These are phyloP conservation scores for Xanthoconium stramineum DNA, from an alignment of 768 basidiomycete species.

Conservation along the genomic window DNA sequence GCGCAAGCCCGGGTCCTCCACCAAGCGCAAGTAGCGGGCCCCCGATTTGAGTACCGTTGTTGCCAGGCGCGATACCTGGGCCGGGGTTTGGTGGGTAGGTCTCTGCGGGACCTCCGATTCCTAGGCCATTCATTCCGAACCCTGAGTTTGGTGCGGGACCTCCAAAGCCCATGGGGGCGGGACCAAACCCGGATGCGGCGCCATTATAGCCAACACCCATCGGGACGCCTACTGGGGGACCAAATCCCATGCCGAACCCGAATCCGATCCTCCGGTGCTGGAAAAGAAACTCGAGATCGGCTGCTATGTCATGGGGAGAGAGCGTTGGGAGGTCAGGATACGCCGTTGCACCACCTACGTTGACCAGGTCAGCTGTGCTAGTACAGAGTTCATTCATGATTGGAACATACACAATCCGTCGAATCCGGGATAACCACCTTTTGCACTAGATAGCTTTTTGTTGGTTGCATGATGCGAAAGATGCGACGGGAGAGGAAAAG, in stretches of 20 bases:
- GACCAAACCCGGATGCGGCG: slow-evolving; percentile 15
- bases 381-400: slow-evolving; percentile 2
- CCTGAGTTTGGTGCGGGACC: slow-evolving; percentile 12
- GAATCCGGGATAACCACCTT: slow-evolving; percentile 16
- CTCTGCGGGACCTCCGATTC: slow-evolving; percentile 16
- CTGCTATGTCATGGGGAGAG: slow-evolving; percentile 44
- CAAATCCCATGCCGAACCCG: slow-evolving; percentile 26
- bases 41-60: slow-evolving; percentile 6
- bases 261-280: slow-evolving; percentile 36
- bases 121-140: slow-evolving; percentile 23
- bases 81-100: slow-evolving; percentile 15
- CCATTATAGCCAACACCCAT: slow-evolving; percentile 15
- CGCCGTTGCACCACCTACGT: slow-evolving; percentile 41
- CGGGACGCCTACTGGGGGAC: slow-evolving; percentile 20
- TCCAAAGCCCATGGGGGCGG: slow-evolving; percentile 16
- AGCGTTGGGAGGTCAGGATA: slow-evolving; percentile 39
- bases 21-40: slow-evolving; percentile 6
- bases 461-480: slow-evolving; percentile 21
- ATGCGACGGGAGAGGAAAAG: slow-evolving; percentile 45
- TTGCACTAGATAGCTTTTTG: slow-evolving; percentile 18
- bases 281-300: slow-evolving; percentile 54
- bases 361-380: slow-evolving; percentile 12
- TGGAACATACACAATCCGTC: slow-evolving; percentile 18
- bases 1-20: slow-evolving; percentile 3
- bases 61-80: slow-evolving; percentile 10